Percentiles rank a stretch among this genome's conserved stretches.
These are phyloP conservation scores for Ophiostoma australiae DNA, from an alignment of 2,329 filamentous ascomycete genomes.

Conservation along the genomic window DNA sequence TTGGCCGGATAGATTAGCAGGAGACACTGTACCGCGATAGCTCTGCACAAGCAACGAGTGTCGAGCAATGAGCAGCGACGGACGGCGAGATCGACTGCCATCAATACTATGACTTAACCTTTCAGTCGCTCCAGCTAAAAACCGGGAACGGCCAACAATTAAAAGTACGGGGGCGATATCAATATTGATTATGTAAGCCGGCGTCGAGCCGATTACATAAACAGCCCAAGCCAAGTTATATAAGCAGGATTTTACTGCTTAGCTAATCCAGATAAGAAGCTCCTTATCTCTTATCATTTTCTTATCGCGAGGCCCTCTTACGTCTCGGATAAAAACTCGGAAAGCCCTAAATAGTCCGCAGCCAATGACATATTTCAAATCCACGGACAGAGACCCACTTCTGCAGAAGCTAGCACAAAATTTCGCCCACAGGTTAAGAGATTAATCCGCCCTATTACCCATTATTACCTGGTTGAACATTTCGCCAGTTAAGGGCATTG, in stretches of 20 bases:
- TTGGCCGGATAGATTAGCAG: background rate
- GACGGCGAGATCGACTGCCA: background rate
- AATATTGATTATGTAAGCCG: background rate
- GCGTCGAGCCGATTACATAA: background rate
- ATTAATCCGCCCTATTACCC: slow-evolving; percentile 19
- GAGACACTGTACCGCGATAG: background rate
- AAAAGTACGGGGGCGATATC: background rate
- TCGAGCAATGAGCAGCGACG: background rate
- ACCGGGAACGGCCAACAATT: background rate
- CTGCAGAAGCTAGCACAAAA: slow-evolving; percentile 27
- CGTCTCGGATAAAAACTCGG: slow-evolving; percentile 14
- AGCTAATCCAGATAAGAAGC: background rate
- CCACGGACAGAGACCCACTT: slow-evolving; percentile 7
- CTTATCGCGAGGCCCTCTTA: slow-evolving; percentile 23
- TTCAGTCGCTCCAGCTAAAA: background rate
- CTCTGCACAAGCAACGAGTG: background rate
- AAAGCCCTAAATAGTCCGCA: slow-evolving; percentile 25
- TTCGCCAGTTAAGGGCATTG: slow-evolving; percentile 19
- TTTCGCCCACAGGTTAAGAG: slow-evolving; percentile 33
- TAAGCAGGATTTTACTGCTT: background rate
- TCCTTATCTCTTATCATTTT: background rate
- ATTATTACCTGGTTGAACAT: slow-evolving; percentile 7
- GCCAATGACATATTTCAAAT: slow-evolving; percentile 21
- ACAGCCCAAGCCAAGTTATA: background rate
- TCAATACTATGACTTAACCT: background rate